phyloP scores from a whole-genome alignment of 139 green algal genomes.

The Pleodorina starrii region DNA sequence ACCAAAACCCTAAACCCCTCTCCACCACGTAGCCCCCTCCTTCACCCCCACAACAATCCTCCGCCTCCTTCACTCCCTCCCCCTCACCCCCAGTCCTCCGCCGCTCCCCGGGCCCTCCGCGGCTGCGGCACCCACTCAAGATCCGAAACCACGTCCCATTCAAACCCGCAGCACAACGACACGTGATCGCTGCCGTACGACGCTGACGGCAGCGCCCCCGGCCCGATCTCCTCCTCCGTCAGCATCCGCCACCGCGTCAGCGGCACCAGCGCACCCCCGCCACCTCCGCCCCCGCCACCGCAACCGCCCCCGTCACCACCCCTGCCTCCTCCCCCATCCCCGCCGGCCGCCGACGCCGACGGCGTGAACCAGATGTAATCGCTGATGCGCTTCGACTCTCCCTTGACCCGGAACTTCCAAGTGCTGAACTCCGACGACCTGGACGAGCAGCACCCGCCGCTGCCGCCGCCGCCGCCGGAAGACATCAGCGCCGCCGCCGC shows the following conservation, averaged over 20 bases:
- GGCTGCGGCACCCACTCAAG: conserved; percentile 36
- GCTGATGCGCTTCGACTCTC: conserved; percentile 64
- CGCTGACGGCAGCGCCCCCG: conserved; percentile 56
- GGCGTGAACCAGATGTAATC: conserved; percentile 82
- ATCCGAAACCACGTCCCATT: conserved; percentile 53
- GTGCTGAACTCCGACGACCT: conserved; percentile 64
- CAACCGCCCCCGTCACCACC: too few relatives aligned
- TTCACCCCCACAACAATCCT: background rate
- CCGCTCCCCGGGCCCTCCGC: background rate
- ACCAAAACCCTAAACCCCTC: too few relatives aligned
- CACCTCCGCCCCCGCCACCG: background rate
- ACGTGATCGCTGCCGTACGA: conserved; percentile 70
- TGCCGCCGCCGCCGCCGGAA: conserved; percentile 5
- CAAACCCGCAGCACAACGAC: conserved; percentile 62
- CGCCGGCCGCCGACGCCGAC: too few relatives aligned
- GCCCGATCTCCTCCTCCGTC: conserved; percentile 63
- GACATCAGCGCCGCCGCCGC: background rate
- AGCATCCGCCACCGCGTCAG: conserved; percentile 66
- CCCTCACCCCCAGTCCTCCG: conserved; percentile 1
- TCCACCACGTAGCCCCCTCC: too few relatives aligned
- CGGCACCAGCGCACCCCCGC: conserved; percentile 38
- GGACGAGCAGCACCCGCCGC: background rate
- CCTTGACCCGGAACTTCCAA: conserved; percentile 66
- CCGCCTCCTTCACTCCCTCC: background rate
- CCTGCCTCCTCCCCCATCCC: too few relatives aligned